A percentile compares a stretch with the other conserved stretches of the same genome.
Evolutionary conservation across 371 early-diverging fungal species (phyloP).

Genomic region (Haplosporangium sp.): DNA sequence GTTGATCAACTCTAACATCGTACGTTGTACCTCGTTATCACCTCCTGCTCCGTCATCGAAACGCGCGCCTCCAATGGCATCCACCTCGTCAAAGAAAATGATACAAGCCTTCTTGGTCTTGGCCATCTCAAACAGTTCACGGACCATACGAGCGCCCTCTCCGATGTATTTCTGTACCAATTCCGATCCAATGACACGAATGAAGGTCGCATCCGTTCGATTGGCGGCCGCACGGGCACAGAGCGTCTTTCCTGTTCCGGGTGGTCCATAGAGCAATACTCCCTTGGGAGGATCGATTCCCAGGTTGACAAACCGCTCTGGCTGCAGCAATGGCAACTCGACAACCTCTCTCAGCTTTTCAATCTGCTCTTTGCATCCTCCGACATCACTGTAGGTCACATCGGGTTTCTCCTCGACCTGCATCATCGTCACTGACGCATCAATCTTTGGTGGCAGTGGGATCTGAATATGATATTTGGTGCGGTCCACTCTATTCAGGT

Average conservation of each 20-base stretch:
- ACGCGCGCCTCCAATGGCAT: constrained; percentile 98
- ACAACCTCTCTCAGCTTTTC: constrained; percentile 98
- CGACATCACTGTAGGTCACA: constrained; percentile 99
- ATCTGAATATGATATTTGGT: constrained; percentile 99
- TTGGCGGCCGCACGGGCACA: constrained; percentile 84
- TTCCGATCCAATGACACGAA: constrained; percentile 98
- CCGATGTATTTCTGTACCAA: constrained; percentile 99
- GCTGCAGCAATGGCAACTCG: constrained; percentile 98
- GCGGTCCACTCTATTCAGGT: constrained; percentile 90
- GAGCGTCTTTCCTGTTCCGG: constrained; percentile 96
- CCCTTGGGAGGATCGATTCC: constrained; percentile 99
- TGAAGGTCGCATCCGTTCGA: constrained; percentile 89
- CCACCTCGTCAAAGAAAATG: constrained; percentile 98
- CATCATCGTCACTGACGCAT: constrained; percentile 99
- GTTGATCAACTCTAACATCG: constrained; percentile 98
- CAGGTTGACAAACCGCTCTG: constrained; percentile 97
- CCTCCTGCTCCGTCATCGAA: too few species aligned
- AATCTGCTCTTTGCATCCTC: constrained; percentile 98
- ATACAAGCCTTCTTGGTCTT: constrained; percentile 98
- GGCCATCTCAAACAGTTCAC: constrained; percentile 99
- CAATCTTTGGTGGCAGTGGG: constrained; percentile 99
- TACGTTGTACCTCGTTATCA: constrained; percentile 76
- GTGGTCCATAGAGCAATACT: constrained; percentile 99
- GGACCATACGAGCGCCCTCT: constrained; percentile 97
- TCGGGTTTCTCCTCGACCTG: constrained; percentile 99